Evolutionary conservation across 2,329 filamentous ascomycete genomes (phyloP).

Genomic region (Trichophyton schoenleinii): DNA sequence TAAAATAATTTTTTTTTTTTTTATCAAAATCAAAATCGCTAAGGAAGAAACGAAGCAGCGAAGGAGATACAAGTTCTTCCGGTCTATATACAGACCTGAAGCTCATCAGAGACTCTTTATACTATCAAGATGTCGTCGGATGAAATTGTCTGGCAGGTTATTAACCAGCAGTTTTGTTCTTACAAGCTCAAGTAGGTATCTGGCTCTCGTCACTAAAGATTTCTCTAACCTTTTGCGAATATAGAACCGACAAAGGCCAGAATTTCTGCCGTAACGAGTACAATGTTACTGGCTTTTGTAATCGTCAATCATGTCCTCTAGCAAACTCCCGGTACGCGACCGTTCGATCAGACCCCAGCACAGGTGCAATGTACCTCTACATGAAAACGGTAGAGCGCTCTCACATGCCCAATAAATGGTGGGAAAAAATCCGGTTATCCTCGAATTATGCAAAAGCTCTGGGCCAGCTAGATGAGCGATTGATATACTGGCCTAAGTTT

Average conservation of each 20-base stretch:
- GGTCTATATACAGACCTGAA: not conserved
- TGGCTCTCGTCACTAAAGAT: not conserved
- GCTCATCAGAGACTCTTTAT: not conserved
- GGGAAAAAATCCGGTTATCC: conserved; percentile 84
- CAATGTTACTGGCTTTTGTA: conserved; percentile 74
- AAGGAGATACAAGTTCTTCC: not conserved
- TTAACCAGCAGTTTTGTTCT: conserved; percentile 87
- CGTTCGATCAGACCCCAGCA: conserved; percentile 67
- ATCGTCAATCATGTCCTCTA: conserved; percentile 76
- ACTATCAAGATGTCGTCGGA: conserved; percentile 61
- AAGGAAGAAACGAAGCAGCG: not conserved
- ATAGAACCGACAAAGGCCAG: conserved; percentile 67
- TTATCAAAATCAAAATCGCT: not conserved
- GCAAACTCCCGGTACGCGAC: conserved; percentile 91
- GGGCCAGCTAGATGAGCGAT: conserved; percentile 68
- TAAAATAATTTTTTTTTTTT: not conserved
- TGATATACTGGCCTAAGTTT: conserved; percentile 93
- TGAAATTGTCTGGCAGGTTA: conserved; percentile 95
- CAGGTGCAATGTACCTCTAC: conserved; percentile 80
- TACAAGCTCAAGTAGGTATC: conserved; percentile 74
- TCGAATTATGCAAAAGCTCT: conserved; percentile 85
- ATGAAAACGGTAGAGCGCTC: conserved; percentile 89
- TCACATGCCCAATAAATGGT: conserved; percentile 80
- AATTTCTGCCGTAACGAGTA: conserved; percentile 95
- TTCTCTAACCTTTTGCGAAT: conserved; percentile 7